Evolutionary conservation across 2,329 filamentous ascomycete genomes (phyloP).

Genomic region (Alternaria infectoria): DNA sequence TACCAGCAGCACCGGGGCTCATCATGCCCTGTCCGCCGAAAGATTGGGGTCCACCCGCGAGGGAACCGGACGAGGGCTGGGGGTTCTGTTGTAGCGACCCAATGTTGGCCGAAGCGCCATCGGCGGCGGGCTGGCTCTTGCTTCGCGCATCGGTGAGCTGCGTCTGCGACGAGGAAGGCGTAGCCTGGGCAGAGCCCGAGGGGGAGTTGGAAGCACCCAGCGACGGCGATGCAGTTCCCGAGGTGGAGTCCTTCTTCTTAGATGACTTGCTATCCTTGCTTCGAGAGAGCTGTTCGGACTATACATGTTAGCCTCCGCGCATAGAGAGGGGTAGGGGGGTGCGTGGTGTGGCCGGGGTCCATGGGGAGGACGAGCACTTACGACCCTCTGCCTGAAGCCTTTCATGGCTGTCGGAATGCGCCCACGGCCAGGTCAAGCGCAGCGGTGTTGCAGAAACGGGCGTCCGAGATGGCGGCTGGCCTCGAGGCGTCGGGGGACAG

Average conservation of each 20-base stretch:
- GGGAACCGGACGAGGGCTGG: conserved; percentile 37
- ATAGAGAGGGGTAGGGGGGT: conserved; percentile 30
- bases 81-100: conserved; percentile 42
- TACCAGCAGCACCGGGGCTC: conserved; percentile 45
- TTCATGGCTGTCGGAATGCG: conserved; percentile 74
- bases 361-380: conserved; percentile 61
- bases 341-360: conserved; percentile 28
- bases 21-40: conserved; percentile 38
- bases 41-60: conserved; percentile 41
- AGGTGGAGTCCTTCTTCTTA: conserved; percentile 65
- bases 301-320: conserved; percentile 56
- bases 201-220: conserved; percentile 65
- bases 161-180: conserved; percentile 88
- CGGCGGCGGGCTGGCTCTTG: conserved; percentile 69
- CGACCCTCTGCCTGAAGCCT: conserved; percentile 95
- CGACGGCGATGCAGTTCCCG: conserved; percentile 80
- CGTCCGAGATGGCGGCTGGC: conserved; percentile 29
- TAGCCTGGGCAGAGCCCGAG: conserved; percentile 67
- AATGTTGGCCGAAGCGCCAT: conserved; percentile 32
- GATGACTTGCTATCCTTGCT: conserved; percentile 85
- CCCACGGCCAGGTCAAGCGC: conserved; percentile 39
- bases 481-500: conserved; percentile 29
- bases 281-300: conserved; percentile 86
- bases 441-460: conserved; percentile 36
- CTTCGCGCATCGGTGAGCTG: conserved; percentile 84